Conservation (phyloP, 202 grass and related monocot genomes). For the Bolboschoenoplectus hybrid region DNA sequence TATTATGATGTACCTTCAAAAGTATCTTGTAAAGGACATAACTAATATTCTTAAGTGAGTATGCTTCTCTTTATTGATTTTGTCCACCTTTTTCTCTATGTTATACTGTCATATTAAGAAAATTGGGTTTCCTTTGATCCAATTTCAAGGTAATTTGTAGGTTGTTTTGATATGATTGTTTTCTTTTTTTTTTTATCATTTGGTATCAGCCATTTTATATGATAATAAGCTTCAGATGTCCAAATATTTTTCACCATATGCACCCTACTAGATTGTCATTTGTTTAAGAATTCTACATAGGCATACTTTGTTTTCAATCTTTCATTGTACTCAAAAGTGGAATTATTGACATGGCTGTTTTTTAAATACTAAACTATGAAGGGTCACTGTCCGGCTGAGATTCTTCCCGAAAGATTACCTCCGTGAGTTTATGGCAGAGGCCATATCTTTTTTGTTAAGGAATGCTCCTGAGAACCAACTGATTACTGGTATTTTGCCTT, state of each 20-base stretch:
- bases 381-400: conserved; percentile 68
- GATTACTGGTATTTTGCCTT: conserved; percentile 50
- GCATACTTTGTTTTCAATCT: background rate
- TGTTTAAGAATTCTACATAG: background rate
- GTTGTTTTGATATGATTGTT: background rate
- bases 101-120: background rate
- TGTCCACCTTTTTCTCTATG: background rate
- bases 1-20: conserved; percentile 97
- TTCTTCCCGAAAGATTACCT: conserved; percentile 76
- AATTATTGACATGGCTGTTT: conserved; percentile 6
- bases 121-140: background rate
- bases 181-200: background rate
- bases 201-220: background rate
- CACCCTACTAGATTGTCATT: background rate
- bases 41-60: conserved; percentile 76
- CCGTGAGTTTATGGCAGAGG: conserved; percentile 93
- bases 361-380: conserved; percentile 49
- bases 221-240: background rate
- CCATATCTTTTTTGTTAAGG: conserved; percentile 92
- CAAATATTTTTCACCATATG: background rate
- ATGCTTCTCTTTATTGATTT: conserved; percentile 32
- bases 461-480: conserved; percentile 70
- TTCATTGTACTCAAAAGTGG: background rate
- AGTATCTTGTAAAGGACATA: conserved; percentile 91
- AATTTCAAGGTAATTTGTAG: conserved; percentile 13